Conservation (phyloP, 2,329 filamentous ascomycete genomes). For the Penicillium sp. region DNA sequence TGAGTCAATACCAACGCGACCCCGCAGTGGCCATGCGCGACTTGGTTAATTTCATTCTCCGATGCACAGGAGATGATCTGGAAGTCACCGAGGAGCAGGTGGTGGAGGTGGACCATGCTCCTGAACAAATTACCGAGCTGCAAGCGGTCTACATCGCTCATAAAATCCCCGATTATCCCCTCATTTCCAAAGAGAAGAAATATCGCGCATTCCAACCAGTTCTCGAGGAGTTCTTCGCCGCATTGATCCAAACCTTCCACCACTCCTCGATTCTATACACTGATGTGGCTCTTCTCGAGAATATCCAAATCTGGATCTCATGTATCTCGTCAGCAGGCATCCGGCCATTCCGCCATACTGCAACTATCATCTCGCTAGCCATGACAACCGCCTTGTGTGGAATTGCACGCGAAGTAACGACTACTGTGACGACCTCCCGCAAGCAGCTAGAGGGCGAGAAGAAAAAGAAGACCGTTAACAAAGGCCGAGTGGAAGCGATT, state of each 20-base stretch:
- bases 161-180: conserved; percentile 87
- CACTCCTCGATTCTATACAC: conserved; percentile 82
- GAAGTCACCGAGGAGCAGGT: conserved; percentile 83
- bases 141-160: conserved; percentile 84
- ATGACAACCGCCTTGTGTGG: conserved; percentile 79
- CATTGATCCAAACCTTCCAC: conserved; percentile 78
- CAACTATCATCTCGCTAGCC: conserved; percentile 81
- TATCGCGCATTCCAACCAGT: conserved; percentile 78
- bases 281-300: conserved; percentile 79
- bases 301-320: conserved; percentile 85
- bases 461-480: conserved; percentile 74
- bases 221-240: conserved; percentile 78
- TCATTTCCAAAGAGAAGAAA: conserved; percentile 80
- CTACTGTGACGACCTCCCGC: conserved; percentile 74
- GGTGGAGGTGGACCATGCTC: conserved; percentile 84
- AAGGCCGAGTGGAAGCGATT: conserved; percentile 75
- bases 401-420: conserved; percentile 72
- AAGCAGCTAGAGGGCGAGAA: conserved; percentile 81
- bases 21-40: conserved; percentile 62
- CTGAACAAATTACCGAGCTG: conserved; percentile 79
- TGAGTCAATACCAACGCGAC: conserved; percentile 61
- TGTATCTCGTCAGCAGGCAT: conserved; percentile 88
- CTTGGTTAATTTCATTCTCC: conserved; percentile 66
- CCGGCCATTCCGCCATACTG: conserved; percentile 91
- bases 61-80: conserved; percentile 78